These are phyloP conservation scores for Saccharomyces hybrid DNA, from an alignment of 1,139 yeast genomes.

Conservation along the genomic window DNA sequence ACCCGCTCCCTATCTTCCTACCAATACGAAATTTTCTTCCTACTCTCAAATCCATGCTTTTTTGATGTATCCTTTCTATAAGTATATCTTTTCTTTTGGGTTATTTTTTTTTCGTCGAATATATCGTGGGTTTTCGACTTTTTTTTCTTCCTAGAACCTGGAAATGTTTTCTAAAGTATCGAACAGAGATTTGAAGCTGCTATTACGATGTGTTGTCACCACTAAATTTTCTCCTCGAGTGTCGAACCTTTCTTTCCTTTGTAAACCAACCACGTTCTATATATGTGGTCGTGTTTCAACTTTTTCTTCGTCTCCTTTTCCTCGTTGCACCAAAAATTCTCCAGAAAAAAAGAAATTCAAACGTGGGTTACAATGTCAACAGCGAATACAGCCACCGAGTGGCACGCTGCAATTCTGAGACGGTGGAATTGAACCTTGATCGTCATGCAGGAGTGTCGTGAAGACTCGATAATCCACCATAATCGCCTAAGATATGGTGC, in stretches of 20 bases:
- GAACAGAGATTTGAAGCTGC: neutral
- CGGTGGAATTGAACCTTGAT: neutral
- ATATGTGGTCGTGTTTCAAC: slow-evolving; percentile 1
- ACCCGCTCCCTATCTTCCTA: slow-evolving; percentile 94
- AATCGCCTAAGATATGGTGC: neutral
- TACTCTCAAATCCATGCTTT: slow-evolving; percentile 64
- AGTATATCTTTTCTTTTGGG: neutral
- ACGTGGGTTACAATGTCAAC: neutral
- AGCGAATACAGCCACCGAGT: neutral
- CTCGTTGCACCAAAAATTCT: neutral
- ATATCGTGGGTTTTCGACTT: neutral
- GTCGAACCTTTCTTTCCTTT: neutral
- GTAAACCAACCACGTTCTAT: neutral
- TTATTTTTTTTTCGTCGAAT: neutral
- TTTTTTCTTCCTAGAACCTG: neutral
- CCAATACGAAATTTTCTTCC: slow-evolving; percentile 95
- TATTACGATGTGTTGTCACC: neutral
- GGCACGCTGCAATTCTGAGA: neutral
- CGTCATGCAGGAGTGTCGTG: neutral
- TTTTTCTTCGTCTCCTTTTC: neutral
- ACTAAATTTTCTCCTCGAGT: neutral
- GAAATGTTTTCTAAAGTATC: neutral
- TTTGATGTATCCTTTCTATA: neutral
- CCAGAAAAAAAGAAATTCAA: neutral
- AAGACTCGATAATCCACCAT: neutral